These are phyloP conservation scores for Lasiodiplodia sp. DNA, from an alignment of 2,329 filamentous ascomycete genomes.

Conservation along the genomic window DNA sequence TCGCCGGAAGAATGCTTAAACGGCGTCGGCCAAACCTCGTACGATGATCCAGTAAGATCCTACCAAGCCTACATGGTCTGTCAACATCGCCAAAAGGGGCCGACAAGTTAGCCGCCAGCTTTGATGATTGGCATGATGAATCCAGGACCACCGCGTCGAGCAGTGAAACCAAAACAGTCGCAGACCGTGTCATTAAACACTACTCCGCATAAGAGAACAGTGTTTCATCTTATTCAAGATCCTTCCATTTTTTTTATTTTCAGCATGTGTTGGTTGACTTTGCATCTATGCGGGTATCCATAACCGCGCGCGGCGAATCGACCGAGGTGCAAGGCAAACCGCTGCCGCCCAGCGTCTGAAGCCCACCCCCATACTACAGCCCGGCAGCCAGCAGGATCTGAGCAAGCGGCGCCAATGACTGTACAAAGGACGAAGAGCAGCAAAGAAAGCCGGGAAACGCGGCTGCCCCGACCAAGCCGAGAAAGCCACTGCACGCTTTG, in stretches of 20 bases:
- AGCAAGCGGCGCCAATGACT: slow-evolving; percentile 14
- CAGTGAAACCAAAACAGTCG: slow-evolving; percentile 3
- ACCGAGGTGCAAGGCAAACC: not conserved
- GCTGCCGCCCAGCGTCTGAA: not conserved
- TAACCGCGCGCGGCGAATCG: not conserved
- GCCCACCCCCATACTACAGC: not conserved
- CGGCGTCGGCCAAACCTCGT: no score
- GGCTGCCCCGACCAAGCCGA: slow-evolving; percentile 1
- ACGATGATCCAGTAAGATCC: no score
- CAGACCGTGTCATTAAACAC: not conserved
- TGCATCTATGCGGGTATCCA: slow-evolving; percentile 5
- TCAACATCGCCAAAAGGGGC: no score
- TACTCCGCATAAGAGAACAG: not conserved
- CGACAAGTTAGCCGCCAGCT: not conserved
- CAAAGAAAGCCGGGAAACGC: not conserved
- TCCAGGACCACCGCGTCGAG: not conserved
- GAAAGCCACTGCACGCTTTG: slow-evolving; percentile 7
- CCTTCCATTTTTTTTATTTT: slow-evolving; percentile 26
- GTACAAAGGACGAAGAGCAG: not conserved
- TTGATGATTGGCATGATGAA: not conserved
- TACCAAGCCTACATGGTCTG: no score
- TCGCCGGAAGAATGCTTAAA: no score
- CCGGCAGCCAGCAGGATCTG: slow-evolving; percentile 19
- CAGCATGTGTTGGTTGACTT: not conserved
- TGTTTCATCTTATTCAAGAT: slow-evolving; percentile 14